Base-by-base conservation (phyloP, 1,284 basidiomycete species). In the Taiwanofungus camphoratus region DNA sequence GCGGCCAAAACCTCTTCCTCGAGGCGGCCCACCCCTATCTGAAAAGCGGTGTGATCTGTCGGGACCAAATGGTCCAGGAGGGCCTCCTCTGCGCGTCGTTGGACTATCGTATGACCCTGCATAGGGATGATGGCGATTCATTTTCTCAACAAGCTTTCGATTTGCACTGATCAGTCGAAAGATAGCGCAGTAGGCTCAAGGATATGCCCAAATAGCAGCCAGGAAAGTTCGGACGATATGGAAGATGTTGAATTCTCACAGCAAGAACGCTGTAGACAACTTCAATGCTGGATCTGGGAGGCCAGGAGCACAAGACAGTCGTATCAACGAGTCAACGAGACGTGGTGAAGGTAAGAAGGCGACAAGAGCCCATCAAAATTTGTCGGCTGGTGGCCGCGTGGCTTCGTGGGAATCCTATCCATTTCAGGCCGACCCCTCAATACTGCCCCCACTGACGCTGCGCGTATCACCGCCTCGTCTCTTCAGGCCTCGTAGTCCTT, bases 61-160 rank as follows among this genome's bases (percentile, higher is more conserved):
- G 57, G 80, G 80, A 47, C 83, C 82, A 49, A 76, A 74, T 52
- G 76, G 78, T 52, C 72, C 67, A 22, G 76, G 74, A 49, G 76
- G 70, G 39, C 77, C 82, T 46, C 82, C 84, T 59, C 85, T 71
- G 47, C 74, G 76, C 50, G 62, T 52, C 51, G 61, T 52, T 24
- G 62, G 54, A 39, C 68, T 72, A 50, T 90, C 86, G 76, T 82
- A 88, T 59, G 74, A 74, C 56, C 71, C 61, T 48, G 66, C 78
- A 66, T 92, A 92, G 20, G 88, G 82, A 74, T 92, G 87, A 68
- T 92, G 88, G 55, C 87, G 85, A 67, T 87, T 87, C 87, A 90
- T 89, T 53, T 51, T 56, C 56, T 56, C 44, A 46, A 45, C 37
- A 48, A 30, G 20, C 41, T 48, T 41, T 53, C 19, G 30, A 44